A percentile compares a stretch with the other conserved stretches of the same genome.
phyloP scores from a whole-genome alignment of 371 early-diverging fungal species.

The Lichtheimia corymbifera region DNA sequence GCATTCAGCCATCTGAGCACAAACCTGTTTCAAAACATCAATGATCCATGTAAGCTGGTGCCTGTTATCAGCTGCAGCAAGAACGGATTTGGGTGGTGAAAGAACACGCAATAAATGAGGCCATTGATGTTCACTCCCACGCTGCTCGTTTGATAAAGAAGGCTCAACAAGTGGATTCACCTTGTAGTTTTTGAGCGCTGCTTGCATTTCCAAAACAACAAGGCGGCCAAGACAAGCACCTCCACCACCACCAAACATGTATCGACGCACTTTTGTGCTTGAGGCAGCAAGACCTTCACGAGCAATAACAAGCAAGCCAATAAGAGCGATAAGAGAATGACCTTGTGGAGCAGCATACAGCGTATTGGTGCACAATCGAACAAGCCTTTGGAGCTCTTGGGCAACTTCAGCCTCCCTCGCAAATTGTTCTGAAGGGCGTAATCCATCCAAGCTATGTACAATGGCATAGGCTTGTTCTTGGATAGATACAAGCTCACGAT shows the following conservation, averaged over 20 bases:
- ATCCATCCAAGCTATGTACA: conserved; percentile 27
- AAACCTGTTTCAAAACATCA: conserved; percentile 6
- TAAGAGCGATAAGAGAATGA: conserved; percentile 18
- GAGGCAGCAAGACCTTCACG: conserved; percentile 21
- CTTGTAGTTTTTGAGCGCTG: conserved; percentile 35
- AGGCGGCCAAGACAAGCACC: conserved; percentile 33
- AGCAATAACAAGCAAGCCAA: conserved; percentile 29
- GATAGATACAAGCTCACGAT: conserved; percentile 16
- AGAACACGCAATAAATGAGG: conserved; percentile 5
- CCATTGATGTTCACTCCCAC: neutral
- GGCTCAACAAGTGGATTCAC: neutral
- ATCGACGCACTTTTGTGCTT: conserved; percentile 30
- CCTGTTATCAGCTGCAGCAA: neutral
- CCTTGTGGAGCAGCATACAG: conserved; percentile 16
- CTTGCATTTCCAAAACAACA: conserved; percentile 36
- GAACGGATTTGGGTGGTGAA: conserved; percentile 2
- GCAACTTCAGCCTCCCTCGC: conserved; percentile 26
- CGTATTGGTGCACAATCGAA: conserved; percentile 19
- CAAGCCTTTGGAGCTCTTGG: conserved; percentile 21
- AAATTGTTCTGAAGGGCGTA: conserved; percentile 37
- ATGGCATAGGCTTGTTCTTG: conserved; percentile 19
- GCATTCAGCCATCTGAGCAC: conserved; percentile 12
- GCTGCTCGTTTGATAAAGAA: no score
- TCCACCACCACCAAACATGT: conserved; percentile 30
- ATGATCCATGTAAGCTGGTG: conserved; percentile 4